A percentile compares a stretch with the other conserved stretches of the same genome.
Evolutionary conservation across 2,329 filamentous ascomycete genomes (phyloP).

Genomic region (Microsporum ferrugineum): DNA sequence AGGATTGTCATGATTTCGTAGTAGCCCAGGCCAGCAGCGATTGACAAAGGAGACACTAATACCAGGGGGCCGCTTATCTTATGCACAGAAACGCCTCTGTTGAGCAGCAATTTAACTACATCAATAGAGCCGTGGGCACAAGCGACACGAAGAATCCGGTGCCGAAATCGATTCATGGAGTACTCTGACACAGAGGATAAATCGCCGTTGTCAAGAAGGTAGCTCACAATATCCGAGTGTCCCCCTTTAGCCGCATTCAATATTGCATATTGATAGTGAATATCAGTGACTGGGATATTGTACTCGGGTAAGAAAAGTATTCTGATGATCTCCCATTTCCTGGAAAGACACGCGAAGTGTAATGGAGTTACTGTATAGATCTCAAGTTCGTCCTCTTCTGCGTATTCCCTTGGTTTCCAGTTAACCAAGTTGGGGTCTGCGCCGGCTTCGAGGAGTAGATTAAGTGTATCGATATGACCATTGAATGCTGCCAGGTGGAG

Average conservation of each 20-base stretch:
- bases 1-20: not conserved
- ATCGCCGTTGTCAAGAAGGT: not conserved
- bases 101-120: not conserved
- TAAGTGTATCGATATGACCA: not conserved
- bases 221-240: not conserved
- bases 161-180: too few relatives aligned
- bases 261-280: not conserved
- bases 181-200: not conserved
- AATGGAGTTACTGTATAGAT: not conserved
- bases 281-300: not conserved
- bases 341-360: slow-evolving; percentile 1
- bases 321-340: slow-evolving; percentile 3
- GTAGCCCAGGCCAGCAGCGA: not conserved
- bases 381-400: not conserved
- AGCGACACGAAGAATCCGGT: not conserved
- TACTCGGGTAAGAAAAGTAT: not conserved
- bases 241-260: not conserved
- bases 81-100: not conserved
- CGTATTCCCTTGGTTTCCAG: not conserved
- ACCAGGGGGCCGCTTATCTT: not conserved
- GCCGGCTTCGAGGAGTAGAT: not conserved
- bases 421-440: not conserved
- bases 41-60: not conserved
- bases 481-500: not conserved
- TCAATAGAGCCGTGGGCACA: not conserved